phyloP scores from a whole-genome alignment of 2,329 filamentous ascomycete genomes.

The Herpomyces periplanetae region DNA sequence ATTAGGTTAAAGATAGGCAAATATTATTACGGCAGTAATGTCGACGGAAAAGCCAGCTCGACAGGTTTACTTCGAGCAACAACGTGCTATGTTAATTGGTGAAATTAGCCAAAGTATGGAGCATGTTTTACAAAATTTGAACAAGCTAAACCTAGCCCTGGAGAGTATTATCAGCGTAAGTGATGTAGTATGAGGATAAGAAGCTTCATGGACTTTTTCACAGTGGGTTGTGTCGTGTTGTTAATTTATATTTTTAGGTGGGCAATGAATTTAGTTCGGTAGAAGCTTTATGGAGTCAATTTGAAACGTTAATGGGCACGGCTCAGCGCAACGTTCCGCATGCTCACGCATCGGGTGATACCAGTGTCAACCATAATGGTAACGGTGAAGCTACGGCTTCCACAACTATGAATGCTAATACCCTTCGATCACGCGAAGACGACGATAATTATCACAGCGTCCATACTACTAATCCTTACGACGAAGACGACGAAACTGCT shows the following conservation, averaged over 20 bases:
- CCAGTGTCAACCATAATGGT: no score
- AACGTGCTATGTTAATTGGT: conserved; percentile 25
- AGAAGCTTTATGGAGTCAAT: conserved; percentile 82
- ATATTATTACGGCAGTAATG: no score
- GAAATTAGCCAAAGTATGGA: conserved; percentile 42
- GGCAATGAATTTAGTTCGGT: conserved; percentile 93
- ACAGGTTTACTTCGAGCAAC: conserved; percentile 44
- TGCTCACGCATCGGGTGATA: no score
- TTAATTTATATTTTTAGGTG: conserved; percentile 13
- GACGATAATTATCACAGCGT: no score
- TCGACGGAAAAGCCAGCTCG: no score
- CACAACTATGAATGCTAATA: no score
- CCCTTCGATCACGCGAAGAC: no score
- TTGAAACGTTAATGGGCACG: conserved; percentile 76
- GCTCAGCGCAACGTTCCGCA: no score
- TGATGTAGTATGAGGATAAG: conserved; percentile 2
- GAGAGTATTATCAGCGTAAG: conserved; percentile 59
- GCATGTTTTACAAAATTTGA: conserved; percentile 72
- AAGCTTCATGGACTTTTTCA: not conserved
- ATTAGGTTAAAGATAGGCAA: no score
- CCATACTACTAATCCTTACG: no score
- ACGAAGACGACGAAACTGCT: no score
- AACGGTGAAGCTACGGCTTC: no score
- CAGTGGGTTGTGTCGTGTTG: not conserved
- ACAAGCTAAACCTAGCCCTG: conserved; percentile 61